Conservation (phyloP, 192 early-diverging fungal species). For the Kickxella alabastrina region DNA sequence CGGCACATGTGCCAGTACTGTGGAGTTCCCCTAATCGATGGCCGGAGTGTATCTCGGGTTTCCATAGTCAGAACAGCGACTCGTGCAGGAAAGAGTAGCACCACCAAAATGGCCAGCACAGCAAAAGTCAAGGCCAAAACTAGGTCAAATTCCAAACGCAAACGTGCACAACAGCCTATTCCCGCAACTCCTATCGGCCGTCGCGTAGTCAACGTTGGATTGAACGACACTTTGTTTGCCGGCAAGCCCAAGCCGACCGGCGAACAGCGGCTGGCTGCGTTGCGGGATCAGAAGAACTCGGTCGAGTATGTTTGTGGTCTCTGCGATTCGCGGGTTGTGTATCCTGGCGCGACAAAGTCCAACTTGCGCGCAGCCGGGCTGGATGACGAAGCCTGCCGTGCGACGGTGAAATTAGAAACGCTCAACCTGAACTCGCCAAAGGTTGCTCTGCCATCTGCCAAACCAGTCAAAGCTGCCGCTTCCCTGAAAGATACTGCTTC, state of each 20-base stretch:
- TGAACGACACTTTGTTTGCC: conserved; percentile 2
- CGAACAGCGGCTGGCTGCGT: conserved; percentile 8
- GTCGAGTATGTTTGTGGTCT: conserved; percentile 29
- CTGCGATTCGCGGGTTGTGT: conserved; percentile 23
- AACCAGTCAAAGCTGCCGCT: no score
- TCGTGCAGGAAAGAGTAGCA: not conserved
- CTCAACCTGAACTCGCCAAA: not conserved
- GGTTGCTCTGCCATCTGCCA: not conserved
- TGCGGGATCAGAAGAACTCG: conserved; percentile 11
- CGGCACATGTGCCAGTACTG: conserved; percentile 38
- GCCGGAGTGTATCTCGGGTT: conserved; percentile 27
- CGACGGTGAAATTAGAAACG: no score
- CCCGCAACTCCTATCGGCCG: no score
- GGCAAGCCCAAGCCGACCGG: not conserved
- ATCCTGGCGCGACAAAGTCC: conserved; percentile 24
- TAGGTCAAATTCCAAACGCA: no score
- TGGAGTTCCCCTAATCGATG: conserved; percentile 38
- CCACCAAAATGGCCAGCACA: not conserved
- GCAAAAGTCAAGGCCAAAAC: no score
- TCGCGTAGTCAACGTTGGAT: conserved; percentile 10
- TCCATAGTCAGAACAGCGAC: conserved; percentile 9
- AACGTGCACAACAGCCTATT: no score
- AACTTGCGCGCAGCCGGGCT: conserved; percentile 17
- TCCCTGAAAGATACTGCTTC: not conserved
- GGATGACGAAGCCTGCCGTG: not conserved